Evolutionary conservation across 2,329 filamentous ascomycete genomes (phyloP).

Genomic region (Apiospora rasikravindrae): DNA sequence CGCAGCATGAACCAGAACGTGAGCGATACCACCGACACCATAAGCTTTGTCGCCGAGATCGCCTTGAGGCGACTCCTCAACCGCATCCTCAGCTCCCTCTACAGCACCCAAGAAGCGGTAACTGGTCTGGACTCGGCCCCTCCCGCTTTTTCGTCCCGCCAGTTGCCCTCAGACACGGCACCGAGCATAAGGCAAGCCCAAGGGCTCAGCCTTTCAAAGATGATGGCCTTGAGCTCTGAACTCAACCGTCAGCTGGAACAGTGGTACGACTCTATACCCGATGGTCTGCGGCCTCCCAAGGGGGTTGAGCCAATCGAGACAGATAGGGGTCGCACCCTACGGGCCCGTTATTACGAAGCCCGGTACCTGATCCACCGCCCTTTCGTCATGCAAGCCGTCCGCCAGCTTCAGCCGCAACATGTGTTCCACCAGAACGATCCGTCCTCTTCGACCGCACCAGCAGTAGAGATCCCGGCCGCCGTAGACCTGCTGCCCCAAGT

Average conservation of each 20-base stretch:
- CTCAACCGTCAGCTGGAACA: slow-evolving; percentile 45
- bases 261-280: slow-evolving; percentile 45
- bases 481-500: slow-evolving; percentile 29
- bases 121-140: slow-evolving; percentile 28
- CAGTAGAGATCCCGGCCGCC: slow-evolving; percentile 16
- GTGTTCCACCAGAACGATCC: background rate
- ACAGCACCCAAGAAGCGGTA: slow-evolving; percentile 38
- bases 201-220: slow-evolving; percentile 35
- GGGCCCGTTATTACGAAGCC: slow-evolving; percentile 75
- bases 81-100: slow-evolving; percentile 48
- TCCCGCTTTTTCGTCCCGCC: slow-evolving; percentile 27
- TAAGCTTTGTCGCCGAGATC: slow-evolving; percentile 48
- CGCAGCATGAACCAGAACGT: background rate
- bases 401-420: slow-evolving; percentile 27
- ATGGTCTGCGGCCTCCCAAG: slow-evolving; percentile 52
- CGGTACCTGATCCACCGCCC: slow-evolving; percentile 73
- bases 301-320: slow-evolving; percentile 61
- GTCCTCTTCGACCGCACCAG: background rate
- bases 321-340: slow-evolving; percentile 71
- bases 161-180: background rate
- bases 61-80: slow-evolving; percentile 48
- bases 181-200: background rate
- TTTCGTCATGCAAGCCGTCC: slow-evolving; percentile 46
- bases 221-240: slow-evolving; percentile 41
- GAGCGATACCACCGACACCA: slow-evolving; percentile 42